Conservation (phyloP, 1,284 basidiomycete genomes). For the Melampsora americana region DNA sequence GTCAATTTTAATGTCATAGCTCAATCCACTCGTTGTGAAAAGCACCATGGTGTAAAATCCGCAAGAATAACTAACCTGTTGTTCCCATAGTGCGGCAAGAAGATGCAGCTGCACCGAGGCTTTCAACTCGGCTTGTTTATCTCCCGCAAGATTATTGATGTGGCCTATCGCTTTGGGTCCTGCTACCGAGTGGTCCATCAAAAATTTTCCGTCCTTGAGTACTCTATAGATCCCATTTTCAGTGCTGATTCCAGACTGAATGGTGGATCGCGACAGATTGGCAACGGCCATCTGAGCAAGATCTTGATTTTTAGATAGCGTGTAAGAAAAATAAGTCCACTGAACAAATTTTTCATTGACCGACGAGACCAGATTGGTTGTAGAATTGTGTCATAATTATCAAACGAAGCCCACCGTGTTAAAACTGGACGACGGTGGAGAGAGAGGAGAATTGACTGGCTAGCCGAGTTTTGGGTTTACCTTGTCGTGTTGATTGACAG, state of each 20-base stretch:
- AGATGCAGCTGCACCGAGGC: constrained; percentile 32
- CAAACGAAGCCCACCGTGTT: too few species aligned
- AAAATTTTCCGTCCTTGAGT: constrained; percentile 26
- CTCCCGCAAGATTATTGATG: constrained; percentile 28
- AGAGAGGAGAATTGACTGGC: too few species aligned
- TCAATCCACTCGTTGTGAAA: not conserved
- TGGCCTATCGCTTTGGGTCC: not conserved
- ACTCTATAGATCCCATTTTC: constrained; percentile 36
- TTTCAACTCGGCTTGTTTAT: constrained; percentile 31
- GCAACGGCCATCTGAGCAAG: constrained; percentile 36
- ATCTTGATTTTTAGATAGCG: constrained; percentile 31
- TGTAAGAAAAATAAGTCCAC: constrained; percentile 34
- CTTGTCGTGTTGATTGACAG: constrained; percentile 43
- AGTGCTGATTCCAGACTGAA: constrained; percentile 28
- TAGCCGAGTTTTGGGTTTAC: constrained; percentile 2
- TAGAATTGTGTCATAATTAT: not conserved
- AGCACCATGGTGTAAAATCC: too few species aligned
- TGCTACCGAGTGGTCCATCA: not conserved
- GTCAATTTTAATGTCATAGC: not conserved
- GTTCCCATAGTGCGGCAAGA: constrained; percentile 32
- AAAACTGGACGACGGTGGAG: too few species aligned
- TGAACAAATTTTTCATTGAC: not conserved
- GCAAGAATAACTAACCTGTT: constrained; percentile 16
- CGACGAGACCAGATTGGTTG: not conserved
- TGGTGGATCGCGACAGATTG: constrained; percentile 31